Evolutionary conservation across 1,284 basidiomycete species (phyloP).

Genomic region (Ustilago tritici): DNA sequence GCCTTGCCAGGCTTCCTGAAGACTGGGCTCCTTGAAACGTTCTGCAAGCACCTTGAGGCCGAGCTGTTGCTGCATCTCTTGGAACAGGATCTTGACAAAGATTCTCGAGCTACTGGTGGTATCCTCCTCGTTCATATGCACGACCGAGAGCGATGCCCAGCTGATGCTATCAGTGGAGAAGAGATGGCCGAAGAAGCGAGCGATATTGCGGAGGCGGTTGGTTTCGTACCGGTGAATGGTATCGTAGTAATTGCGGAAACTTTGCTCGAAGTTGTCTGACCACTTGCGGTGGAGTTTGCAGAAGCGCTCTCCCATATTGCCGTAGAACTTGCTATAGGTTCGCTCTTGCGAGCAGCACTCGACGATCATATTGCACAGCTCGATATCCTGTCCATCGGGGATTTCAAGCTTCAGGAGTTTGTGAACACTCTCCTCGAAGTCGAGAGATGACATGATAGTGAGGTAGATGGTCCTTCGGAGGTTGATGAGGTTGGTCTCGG

Average conservation of each 20-base stretch:
- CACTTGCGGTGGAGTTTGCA: slow-evolving; percentile 94
- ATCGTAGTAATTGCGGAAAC: slow-evolving; percentile 90
- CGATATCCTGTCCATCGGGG: slow-evolving; percentile 91
- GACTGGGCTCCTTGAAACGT: slow-evolving; percentile 76
- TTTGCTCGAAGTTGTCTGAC: slow-evolving; percentile 88
- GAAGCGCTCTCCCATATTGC: slow-evolving; percentile 93
- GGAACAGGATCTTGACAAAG: slow-evolving; percentile 95
- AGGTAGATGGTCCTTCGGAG: slow-evolving; percentile 93
- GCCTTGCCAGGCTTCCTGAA: slow-evolving; percentile 79
- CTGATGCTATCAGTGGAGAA: slow-evolving; percentile 81
- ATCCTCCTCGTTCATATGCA: slow-evolving; percentile 97
- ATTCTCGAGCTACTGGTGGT: slow-evolving; percentile 96
- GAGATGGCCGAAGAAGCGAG: slow-evolving; percentile 92
- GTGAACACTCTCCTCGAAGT: slow-evolving; percentile 98
- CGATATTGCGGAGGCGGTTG: slow-evolving; percentile 95
- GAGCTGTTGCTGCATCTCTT: slow-evolving; percentile 92
- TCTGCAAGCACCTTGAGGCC: slow-evolving; percentile 84
- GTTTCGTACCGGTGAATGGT: slow-evolving; percentile 99
- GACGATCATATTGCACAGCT: slow-evolving; percentile 97
- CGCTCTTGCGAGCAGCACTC: slow-evolving; percentile 99
- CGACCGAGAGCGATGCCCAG: slow-evolving; percentile 85
- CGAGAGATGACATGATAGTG: slow-evolving; percentile 83
- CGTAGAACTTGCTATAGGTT: slow-evolving; percentile 95
- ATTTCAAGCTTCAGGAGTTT: slow-evolving; percentile 94
- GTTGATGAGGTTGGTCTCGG: slow-evolving; percentile 95